Evolutionary conservation across 2,329 filamentous ascomycete genomes (phyloP).

Genomic region (Eutypella sp.): DNA sequence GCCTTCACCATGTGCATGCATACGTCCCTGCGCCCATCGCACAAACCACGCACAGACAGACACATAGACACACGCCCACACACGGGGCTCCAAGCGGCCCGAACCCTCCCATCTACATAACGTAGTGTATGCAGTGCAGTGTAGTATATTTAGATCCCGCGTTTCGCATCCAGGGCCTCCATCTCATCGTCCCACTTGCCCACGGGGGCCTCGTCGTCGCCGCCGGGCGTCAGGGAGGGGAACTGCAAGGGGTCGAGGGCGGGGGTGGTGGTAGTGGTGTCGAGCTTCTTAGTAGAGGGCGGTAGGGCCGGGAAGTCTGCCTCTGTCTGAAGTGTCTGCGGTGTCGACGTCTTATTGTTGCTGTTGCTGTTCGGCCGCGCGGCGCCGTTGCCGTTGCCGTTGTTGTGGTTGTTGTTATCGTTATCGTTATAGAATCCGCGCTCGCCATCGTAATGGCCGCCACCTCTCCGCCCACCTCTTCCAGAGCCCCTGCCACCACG

Average conservation of each 20-base stretch:
- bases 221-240: too few relatives aligned
- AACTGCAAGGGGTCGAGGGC: too few relatives aligned
- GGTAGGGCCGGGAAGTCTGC: conserved; percentile 40
- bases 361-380: conserved; percentile 11
- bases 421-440: conserved; percentile 7
- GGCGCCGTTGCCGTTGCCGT: conserved; percentile 11
- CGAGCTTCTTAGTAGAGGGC: conserved; percentile 21
- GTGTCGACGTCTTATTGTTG: conserved; percentile 9
- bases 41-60: too few relatives aligned
- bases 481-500: conserved; percentile 26
- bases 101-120: too few relatives aligned
- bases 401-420: conserved; percentile 8
- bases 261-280: conserved; percentile 13
- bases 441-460: conserved; percentile 20
- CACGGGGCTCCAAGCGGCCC: too few relatives aligned
- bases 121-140: too few relatives aligned
- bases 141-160: conserved; percentile 4
- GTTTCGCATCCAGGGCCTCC: conserved; percentile 41
- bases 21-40: too few relatives aligned
- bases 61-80: too few relatives aligned
- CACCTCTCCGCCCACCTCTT: conserved; percentile 21
- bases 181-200: conserved; percentile 57
- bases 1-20: too few relatives aligned
- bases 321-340: conserved; percentile 27
- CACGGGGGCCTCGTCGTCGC: too few relatives aligned